Conservation (phyloP, 371 early-diverging fungal species). For the Entomophthora muscae region DNA sequence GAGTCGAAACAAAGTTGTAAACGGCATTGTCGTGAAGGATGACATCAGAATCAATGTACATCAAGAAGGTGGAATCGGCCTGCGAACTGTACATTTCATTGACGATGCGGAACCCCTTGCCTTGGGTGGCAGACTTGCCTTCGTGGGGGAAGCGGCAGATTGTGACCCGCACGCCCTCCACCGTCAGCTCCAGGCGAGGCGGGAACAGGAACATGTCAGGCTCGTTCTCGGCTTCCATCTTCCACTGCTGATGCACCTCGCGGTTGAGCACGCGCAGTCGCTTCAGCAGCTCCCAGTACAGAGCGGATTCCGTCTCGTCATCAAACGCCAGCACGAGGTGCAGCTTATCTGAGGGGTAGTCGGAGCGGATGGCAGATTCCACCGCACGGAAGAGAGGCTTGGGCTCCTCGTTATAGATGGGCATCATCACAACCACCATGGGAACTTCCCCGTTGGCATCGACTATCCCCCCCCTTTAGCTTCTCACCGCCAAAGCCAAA, state of each 20-base stretch:
- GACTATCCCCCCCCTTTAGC: background rate
- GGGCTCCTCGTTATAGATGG: background rate
- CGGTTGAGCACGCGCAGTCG: background rate
- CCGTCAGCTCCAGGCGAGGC: background rate
- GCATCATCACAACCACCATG: background rate
- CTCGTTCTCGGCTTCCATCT: background rate
- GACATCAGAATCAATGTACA: background rate
- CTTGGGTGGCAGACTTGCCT: background rate
- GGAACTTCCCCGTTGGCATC: background rate
- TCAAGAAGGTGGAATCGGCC: background rate
- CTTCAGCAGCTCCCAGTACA: background rate
- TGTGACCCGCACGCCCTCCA: background rate
- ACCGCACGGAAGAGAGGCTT: background rate
- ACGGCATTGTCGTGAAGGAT: background rate
- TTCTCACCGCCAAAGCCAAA: background rate
- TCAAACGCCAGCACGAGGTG: background rate
- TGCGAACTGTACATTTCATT: background rate
- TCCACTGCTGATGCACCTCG: background rate
- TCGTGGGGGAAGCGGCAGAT: background rate
- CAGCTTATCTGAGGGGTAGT: background rate
- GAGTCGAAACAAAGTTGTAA: background rate
- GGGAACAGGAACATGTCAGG: background rate
- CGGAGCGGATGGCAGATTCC: background rate
- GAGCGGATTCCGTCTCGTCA: background rate
- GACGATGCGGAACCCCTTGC: background rate